Conservation (phyloP, 768 basidiomycete genomes). For the Hydnomerulius pinastri region DNA sequence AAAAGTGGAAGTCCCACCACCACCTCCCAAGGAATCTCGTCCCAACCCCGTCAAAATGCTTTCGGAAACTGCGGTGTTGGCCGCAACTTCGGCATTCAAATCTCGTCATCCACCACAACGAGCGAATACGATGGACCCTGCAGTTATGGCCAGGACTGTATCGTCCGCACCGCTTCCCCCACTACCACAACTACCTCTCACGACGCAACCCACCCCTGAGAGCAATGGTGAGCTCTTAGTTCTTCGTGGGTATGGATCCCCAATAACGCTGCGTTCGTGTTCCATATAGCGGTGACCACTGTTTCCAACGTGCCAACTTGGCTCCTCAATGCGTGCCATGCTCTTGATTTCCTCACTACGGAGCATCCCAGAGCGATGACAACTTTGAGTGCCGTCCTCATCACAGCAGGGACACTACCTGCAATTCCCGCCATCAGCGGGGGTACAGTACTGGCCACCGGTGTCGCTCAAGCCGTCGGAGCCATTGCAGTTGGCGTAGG, state of each 20-base stretch:
- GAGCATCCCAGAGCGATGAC: slow-evolving; percentile 80
- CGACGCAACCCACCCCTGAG: slow-evolving; percentile 9
- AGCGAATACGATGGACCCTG: slow-evolving; percentile 30
- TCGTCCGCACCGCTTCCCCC: slow-evolving; percentile 14
- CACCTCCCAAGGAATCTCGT: slow-evolving; percentile 32
- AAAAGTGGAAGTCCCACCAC: slow-evolving; percentile 14
- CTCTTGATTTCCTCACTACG: slow-evolving; percentile 69
- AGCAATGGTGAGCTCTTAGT: slow-evolving; percentile 19
- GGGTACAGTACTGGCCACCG: slow-evolving; percentile 70
- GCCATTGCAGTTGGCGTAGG: slow-evolving; percentile 79
- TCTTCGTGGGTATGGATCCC: background rate
- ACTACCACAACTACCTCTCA: slow-evolving; percentile 17
- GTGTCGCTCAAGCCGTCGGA: slow-evolving; percentile 76
- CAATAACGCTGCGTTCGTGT: background rate
- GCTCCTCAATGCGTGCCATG: slow-evolving; percentile 76
- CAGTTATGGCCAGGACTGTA: slow-evolving; percentile 14
- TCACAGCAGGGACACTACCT: slow-evolving; percentile 76
- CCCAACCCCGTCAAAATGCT: slow-evolving; percentile 37
- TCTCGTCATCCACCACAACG: slow-evolving; percentile 30
- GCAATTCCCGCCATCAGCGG: slow-evolving; percentile 71
- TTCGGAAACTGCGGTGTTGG: slow-evolving; percentile 34
- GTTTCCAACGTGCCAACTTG: slow-evolving; percentile 68
- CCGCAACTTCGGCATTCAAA: slow-evolving; percentile 30
- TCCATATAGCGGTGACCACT: slow-evolving; percentile 38
- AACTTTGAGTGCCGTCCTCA: slow-evolving; percentile 73